phyloP scores from a whole-genome alignment of 2,329 filamentous ascomycete genomes.

The Cladophialophora carrionii region DNA sequence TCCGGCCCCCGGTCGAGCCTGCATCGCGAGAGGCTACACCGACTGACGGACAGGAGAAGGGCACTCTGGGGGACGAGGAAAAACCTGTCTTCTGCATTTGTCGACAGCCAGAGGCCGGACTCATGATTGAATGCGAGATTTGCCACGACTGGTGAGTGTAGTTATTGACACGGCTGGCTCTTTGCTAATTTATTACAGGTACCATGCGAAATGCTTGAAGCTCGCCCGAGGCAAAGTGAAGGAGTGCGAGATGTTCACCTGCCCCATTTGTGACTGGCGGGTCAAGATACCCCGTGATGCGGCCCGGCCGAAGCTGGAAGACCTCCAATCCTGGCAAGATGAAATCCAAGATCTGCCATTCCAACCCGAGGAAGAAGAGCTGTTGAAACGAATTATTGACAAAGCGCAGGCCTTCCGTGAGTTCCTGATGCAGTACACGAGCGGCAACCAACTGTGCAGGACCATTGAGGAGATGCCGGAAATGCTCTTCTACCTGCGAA shows the following conservation, averaged over 20 bases:
- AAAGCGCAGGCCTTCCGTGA: slow-evolving; percentile 82
- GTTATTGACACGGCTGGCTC: neutral
- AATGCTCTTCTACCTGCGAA: slow-evolving; percentile 91
- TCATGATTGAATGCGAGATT: slow-evolving; percentile 99
- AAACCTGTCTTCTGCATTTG: slow-evolving; percentile 97
- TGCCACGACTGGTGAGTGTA: slow-evolving; percentile 88
- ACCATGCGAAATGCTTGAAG: slow-evolving; percentile 97
- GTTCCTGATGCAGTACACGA: slow-evolving; percentile 79
- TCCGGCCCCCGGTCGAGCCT: slow-evolving; percentile 86
- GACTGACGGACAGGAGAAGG: slow-evolving; percentile 56
- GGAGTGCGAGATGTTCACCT: slow-evolving; percentile 97
- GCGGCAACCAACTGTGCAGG: slow-evolving; percentile 67
- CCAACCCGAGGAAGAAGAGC: slow-evolving; percentile 91
- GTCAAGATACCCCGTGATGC: slow-evolving; percentile 97
- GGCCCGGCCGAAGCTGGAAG: slow-evolving; percentile 90
- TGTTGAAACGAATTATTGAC: slow-evolving; percentile 81
- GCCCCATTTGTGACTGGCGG: slow-evolving; percentile 95
- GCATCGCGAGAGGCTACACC: slow-evolving; percentile 80
- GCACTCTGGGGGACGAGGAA: slow-evolving; percentile 57
- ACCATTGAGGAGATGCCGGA: slow-evolving; percentile 85
- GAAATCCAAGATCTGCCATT: slow-evolving; percentile 83
- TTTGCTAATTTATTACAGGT: slow-evolving; percentile 60
- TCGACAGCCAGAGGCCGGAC: slow-evolving; percentile 85
- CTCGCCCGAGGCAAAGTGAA: slow-evolving; percentile 97
- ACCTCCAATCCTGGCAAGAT: slow-evolving; percentile 79